Evolutionary conservation across 768 basidiomycete genomes (phyloP), one percentile per base, ranked within the genome.

Genomic region (Ramaria sp.): DNA sequence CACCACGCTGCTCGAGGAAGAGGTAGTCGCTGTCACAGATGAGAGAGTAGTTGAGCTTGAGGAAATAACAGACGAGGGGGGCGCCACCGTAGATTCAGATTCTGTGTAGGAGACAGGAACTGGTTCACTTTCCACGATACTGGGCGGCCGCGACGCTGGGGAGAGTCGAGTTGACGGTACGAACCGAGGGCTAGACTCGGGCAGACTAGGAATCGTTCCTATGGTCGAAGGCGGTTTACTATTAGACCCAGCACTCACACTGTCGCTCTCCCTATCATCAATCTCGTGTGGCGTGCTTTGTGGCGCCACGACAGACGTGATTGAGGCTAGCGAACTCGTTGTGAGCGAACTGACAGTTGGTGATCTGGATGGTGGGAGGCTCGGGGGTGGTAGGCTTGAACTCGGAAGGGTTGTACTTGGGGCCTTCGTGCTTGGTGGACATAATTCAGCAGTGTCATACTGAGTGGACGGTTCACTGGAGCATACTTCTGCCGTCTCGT

Each of bases 391-490:
- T 37, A n/a, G 7, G 13, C 22, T 20, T 12, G 20, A 38, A 13
- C 34, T 37, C 15, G 20, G 38, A n/a, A 42, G 41, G 53, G 39
- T 45, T 12, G n/a, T 2, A 10, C 34, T 37, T 22, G 17, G 39
- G 11, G 43, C 3, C 37, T 45, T 15, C 39, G 39, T 31, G 24
- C 53, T 33, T 24, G 51, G 33, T 70, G 19, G 71, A 70, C 59
- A 53, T 63, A 62, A 70, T n/a, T 76, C 69, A 39, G 72, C 82
- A 19, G 80, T 83, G 31, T 71, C 67, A 59, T 78, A 86, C 49
- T 76, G 72, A 0, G 75, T 73, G n/a, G 71, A 64, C 6, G 73
- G 65, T 61, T 71, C 63, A 30, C 70, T 69, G 20, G 59, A 39
- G 51, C 59, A 59, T 19, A 57, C 43, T 46, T 54, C 59, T 11